A percentile compares a stretch with the other conserved stretches of the same genome.
Conservation (phyloP, 1,284 basidiomycete genomes). For the Trichosporon ovoides region DNA sequence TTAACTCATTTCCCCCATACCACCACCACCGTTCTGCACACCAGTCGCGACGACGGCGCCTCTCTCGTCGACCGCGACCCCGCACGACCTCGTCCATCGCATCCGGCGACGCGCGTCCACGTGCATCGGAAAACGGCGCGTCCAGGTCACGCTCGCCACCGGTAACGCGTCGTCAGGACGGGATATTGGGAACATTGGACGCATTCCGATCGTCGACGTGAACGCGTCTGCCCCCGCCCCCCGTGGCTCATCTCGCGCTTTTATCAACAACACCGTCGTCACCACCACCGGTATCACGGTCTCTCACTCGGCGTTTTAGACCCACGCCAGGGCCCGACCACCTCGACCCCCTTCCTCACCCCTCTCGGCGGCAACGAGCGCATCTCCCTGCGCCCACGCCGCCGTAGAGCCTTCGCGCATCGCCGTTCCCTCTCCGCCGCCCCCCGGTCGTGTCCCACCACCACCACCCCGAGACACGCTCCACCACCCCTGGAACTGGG, state of each 20-base stretch:
- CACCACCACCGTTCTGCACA: not conserved
- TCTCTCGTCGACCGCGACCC: not conserved
- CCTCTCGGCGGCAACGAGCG: slow-evolving; percentile 5
- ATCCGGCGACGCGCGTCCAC: not conserved
- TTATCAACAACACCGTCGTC: slow-evolving; percentile 1
- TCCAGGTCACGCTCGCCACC: slow-evolving; percentile 1
- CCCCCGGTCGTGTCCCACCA: not conserved
- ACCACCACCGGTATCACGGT: not conserved
- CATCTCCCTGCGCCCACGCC: slow-evolving; percentile 1
- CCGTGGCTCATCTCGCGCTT: not conserved
- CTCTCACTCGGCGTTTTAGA: not conserved
- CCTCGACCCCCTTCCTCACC: not conserved
- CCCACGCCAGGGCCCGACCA: not conserved
- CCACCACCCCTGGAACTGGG: not conserved
- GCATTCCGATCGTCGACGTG: slow-evolving; percentile 6
- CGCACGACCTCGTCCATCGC: not conserved
- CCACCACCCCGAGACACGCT: not conserved
- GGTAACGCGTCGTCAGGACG: slow-evolving; percentile 4
- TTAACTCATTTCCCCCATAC: slow-evolving; percentile 1
- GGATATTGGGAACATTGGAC: not conserved
- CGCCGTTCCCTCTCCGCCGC: not conserved
- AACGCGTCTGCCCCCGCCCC: slow-evolving; percentile 4
- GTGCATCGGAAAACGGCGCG: too few species aligned
- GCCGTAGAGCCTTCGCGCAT: not conserved
- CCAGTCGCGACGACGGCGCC: not conserved